These are phyloP conservation scores for Candida lessepsii DNA, from an alignment of 805 yeast species.

Conservation along the genomic window DNA sequence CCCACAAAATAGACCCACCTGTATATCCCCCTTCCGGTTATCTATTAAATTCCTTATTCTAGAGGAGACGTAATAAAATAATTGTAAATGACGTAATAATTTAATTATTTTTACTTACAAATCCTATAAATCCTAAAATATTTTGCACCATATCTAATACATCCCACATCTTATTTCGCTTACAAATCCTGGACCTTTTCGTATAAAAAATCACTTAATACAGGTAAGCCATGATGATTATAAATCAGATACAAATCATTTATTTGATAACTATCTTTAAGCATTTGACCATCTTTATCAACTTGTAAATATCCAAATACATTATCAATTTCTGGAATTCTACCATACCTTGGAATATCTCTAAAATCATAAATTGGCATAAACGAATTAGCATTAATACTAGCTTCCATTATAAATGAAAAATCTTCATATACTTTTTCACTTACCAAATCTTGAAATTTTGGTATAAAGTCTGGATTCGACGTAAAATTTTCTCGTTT, in stretches of 20 bases:
- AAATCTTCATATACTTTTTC: constrained; percentile 42
- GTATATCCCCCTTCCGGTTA: neutral
- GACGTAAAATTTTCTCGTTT: constrained; percentile 17
- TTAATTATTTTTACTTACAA: neutral
- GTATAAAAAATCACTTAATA: constrained; percentile 50
- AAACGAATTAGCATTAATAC: constrained; percentile 48
- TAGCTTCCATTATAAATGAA: constrained; percentile 55
- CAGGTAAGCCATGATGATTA: constrained; percentile 33
- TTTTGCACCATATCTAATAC: no score
- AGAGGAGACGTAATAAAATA: neutral
- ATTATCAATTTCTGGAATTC: constrained; percentile 71
- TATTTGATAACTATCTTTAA: constrained; percentile 52
- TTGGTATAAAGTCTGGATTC: constrained; percentile 27
- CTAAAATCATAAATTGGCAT: constrained; percentile 76
- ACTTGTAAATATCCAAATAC: constrained; percentile 70
- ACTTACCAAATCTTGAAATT: constrained; percentile 27
- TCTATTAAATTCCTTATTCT: constrained; percentile 1
- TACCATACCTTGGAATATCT: constrained; percentile 58
- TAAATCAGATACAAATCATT: constrained; percentile 59
- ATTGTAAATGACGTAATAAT: neutral
- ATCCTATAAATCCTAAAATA: no score
- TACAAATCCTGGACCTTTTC: constrained; percentile 30
- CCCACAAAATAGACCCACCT: no score
- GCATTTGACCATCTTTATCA: constrained; percentile 51
- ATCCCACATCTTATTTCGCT: neutral